Conservation (phyloP, 768 basidiomycete species). For the Lactifluus echinatus region DNA sequence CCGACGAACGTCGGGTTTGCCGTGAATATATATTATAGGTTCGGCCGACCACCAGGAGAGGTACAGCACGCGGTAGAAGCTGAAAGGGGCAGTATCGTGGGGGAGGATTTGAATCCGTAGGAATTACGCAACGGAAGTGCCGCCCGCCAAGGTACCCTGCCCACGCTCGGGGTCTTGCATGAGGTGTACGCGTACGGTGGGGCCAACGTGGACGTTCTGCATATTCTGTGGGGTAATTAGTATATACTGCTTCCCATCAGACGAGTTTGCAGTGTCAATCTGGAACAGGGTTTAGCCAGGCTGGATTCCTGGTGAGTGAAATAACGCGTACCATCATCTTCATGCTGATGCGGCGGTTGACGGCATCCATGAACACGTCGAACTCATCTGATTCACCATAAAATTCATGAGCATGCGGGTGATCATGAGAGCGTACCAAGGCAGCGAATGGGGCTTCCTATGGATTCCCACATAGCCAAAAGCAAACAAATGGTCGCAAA, state of each 20-base stretch:
- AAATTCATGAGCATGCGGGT: background rate
- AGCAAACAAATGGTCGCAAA: conserved; percentile 94
- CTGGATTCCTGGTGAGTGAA: background rate
- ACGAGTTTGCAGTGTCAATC: conserved; percentile 85
- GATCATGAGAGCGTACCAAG: conserved; percentile 44
- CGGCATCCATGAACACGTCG: conserved; percentile 96
- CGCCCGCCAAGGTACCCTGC: conserved; percentile 38
- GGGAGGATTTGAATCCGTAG: background rate
- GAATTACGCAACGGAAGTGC: conserved; percentile 8
- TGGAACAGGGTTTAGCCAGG: conserved; percentile 25
- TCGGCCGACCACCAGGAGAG: background rate
- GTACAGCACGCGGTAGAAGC: background rate
- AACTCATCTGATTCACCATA: conserved; percentile 65
- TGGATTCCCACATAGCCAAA: conserved; percentile 93
- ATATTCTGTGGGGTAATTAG: conserved; percentile 95
- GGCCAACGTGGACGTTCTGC: conserved; percentile 61
- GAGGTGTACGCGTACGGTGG: conserved; percentile 61
- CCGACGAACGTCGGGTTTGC: background rate
- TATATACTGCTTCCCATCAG: conserved; percentile 86
- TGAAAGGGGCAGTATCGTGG: background rate
- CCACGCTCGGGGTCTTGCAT: conserved; percentile 77
- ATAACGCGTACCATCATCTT: conserved; percentile 72
- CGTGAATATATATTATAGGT: background rate
- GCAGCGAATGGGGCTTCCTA: conserved; percentile 88
- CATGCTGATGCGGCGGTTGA: conserved; percentile 88